phyloP scores from a whole-genome alignment of 208 protist species.

The Strigomonas oncopelti region DNA sequence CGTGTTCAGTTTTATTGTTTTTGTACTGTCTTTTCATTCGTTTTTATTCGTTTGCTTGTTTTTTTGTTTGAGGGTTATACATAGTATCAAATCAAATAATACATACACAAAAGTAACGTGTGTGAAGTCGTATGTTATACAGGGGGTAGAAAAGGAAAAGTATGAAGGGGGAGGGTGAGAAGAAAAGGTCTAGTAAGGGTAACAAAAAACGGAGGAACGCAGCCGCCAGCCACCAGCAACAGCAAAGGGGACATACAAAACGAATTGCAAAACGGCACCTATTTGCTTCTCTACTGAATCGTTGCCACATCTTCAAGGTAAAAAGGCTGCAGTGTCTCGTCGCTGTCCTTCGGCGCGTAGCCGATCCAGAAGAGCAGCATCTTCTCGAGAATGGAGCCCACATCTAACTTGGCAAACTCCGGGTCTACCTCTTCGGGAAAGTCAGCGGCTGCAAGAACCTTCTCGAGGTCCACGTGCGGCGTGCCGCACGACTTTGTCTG shows the following conservation, averaged over 20 bases:
- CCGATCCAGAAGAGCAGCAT: conserved; percentile 87
- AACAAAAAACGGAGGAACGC: conserved; percentile 11
- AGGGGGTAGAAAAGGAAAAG: neutral
- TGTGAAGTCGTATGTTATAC: too few species aligned
- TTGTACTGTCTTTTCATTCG: too few species aligned
- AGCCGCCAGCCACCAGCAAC: too few species aligned
- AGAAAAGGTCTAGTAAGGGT: neutral
- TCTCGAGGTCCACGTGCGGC: neutral
- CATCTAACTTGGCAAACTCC: conserved; percentile 9
- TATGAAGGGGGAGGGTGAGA: conserved; percentile 2
- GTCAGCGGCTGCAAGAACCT: neutral
- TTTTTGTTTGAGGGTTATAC: too few species aligned
- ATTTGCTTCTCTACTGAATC: conserved; percentile 7
- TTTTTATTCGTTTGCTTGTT: neutral
- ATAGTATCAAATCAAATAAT: too few species aligned
- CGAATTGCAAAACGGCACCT: conserved; percentile 8
- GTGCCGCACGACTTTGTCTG: conserved; percentile 22
- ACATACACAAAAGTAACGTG: too few species aligned
- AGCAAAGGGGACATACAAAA: neutral
- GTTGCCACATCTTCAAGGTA: conserved; percentile 41
- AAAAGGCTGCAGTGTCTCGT: conserved; percentile 50
- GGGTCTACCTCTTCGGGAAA: neutral
- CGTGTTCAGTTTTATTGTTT: too few species aligned
- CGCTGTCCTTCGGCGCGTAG: conserved; percentile 31
- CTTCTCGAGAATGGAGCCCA: conserved; percentile 26